A percentile compares a stretch with the other conserved stretches of the same genome.
phyloP scores from a whole-genome alignment of 345 rosid genomes.

The Acer yangbiense region DNA sequence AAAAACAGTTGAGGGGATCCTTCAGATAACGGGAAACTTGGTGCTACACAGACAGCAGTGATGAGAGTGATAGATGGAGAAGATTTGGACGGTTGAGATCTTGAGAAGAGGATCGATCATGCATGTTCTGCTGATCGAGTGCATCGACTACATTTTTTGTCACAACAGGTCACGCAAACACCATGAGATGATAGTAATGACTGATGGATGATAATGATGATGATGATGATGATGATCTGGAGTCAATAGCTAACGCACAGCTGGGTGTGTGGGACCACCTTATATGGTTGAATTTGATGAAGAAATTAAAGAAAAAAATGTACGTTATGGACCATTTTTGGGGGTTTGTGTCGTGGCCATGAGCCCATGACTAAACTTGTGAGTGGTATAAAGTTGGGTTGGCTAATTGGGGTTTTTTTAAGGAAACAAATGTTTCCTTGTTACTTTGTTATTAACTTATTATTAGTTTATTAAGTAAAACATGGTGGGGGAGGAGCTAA shows the following conservation, averaged over 20 bases:
- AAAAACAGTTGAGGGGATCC: background rate
- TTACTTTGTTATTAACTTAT: too few species aligned
- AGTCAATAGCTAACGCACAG: background rate
- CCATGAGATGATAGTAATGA: slow-evolving; percentile 10
- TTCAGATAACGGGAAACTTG: background rate
- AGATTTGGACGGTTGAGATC: background rate
- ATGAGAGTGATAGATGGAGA: slow-evolving; percentile 7
- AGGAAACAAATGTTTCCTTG: too few species aligned
- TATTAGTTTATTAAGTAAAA: too few species aligned
- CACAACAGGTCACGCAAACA: background rate
- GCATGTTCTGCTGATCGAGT: background rate
- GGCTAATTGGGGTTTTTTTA: too few species aligned
- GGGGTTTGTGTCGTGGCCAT: too few species aligned
- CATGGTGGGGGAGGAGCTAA: too few species aligned
- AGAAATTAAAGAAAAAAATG: too few species aligned
- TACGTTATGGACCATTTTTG: too few species aligned
- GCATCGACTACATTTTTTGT: background rate
- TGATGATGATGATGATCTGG: background rate
- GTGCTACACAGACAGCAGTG: background rate
- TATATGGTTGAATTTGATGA: too few species aligned
- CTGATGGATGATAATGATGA: background rate
- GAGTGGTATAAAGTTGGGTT: background rate
- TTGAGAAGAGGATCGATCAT: slow-evolving; percentile 3
- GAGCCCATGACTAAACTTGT: background rate
- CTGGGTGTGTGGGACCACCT: slow-evolving; percentile 6